Base-by-base conservation (phyloP, 345 rosid species). In the Salix koriyanagi region DNA sequence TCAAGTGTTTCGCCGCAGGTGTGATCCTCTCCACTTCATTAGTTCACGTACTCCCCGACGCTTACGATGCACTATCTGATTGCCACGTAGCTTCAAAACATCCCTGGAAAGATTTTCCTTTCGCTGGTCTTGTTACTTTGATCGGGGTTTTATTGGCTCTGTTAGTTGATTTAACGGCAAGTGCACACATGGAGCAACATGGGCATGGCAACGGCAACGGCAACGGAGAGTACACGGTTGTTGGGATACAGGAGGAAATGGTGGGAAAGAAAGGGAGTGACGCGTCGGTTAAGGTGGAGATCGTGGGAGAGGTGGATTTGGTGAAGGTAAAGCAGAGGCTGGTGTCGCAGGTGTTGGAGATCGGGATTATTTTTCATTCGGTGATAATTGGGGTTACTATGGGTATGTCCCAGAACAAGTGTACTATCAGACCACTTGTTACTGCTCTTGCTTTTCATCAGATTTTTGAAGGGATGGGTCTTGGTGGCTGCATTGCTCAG, bases 401-500 rank as follows among this genome's bases (percentile, higher is more conserved):
- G 99, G 99, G 99, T 21, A 95, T 93, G 98, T 93, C 98, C 12
- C 98, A 95, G 74, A 95, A 95, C 54, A 81, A 89, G 88, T 95
- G 99, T 72, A 95, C 98, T 2, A 95, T 95, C 50, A 79, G 87
- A 75, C 99, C 99, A 6, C 92, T 95, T 19, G 89, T 93, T 14
- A 94, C 90, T 44, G 97, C 99, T 1, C 92, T 95, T 28, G 90
- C 97, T 5, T 95, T 95, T 78, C 99, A 95, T 69, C 98, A 95
- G 86, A 89, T 93, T 79, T 95, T 95, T 23, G 98, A 95, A 78
- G 99, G 98, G 36, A 89, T 95, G 86, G 99, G 97, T 6, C 99
- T 95, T 46, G 99, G 99, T 61, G 99, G 99, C 71, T 95, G 99
- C 91, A 93, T 95, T 65, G 99, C 97, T 70, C 99, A 93, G 98